Evolutionary conservation across 345 rosid species (phyloP).

Genomic region (Lenwebbia sp.): DNA sequence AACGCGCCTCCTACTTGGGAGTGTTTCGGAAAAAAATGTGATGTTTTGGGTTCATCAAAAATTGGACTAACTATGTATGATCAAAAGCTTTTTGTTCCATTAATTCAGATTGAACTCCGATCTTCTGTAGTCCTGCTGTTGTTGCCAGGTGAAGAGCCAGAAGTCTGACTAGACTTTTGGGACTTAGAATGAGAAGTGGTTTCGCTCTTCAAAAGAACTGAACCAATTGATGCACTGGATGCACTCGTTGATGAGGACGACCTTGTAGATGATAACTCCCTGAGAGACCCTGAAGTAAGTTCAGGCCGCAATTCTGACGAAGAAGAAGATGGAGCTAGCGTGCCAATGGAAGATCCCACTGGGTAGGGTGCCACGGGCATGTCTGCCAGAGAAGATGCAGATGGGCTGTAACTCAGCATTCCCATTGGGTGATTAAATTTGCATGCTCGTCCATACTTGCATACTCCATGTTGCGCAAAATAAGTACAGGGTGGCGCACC

Average conservation of each 20-base stretch:
- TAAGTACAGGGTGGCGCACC: slow-evolving; percentile 54
- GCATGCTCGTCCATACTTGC: slow-evolving; percentile 75
- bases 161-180: background rate
- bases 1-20: background rate
- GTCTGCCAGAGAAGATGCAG: slow-evolving; percentile 77
- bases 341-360: slow-evolving; percentile 57
- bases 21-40: background rate
- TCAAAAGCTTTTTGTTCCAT: background rate
- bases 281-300: slow-evolving; percentile 34
- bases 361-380: slow-evolving; percentile 72
- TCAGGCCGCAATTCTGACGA: slow-evolving; percentile 61
- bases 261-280: slow-evolving; percentile 3
- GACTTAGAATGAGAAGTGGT: background rate
- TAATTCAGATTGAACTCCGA: background rate
- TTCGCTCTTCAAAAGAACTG: background rate
- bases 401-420: slow-evolving; percentile 58
- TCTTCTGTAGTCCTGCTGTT: slow-evolving; percentile 1
- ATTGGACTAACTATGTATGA: background rate
- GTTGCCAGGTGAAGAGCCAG: background rate
- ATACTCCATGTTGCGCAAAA: slow-evolving; percentile 47
- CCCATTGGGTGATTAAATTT: slow-evolving; percentile 73
- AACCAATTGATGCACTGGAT: slow-evolving; percentile 2
- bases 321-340: slow-evolving; percentile 67
- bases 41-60: background rate
- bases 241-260: background rate